Conservation (phyloP, 192 early-diverging fungal genomes). For the Obelidium mucronatum region DNA sequence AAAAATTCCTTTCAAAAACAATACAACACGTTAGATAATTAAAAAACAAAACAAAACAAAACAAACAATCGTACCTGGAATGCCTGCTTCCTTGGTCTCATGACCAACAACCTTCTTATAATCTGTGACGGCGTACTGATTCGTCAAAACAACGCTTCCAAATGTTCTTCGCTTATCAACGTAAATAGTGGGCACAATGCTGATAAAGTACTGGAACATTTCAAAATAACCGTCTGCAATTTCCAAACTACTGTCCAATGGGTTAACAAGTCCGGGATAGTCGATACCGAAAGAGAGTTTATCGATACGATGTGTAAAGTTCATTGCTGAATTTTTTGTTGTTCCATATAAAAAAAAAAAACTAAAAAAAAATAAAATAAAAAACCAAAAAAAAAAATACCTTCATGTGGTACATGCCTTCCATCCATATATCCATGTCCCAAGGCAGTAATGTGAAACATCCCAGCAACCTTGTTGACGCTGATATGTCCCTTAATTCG, state of each 20-base stretch:
- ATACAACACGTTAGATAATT: constrained; percentile 13
- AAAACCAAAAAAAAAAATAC: constrained; percentile 44
- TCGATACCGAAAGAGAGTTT: constrained; percentile 88
- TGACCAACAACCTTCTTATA: constrained; percentile 49
- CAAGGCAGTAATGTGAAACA: constrained; percentile 88
- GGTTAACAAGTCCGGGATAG: constrained; percentile 87
- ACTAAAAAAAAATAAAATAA: no score
- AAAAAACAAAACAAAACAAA: not conserved
- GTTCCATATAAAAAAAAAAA: no score
- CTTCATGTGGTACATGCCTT: constrained; percentile 68
- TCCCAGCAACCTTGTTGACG: constrained; percentile 84
- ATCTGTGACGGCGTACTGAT: constrained; percentile 95
- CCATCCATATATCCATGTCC: constrained; percentile 86
- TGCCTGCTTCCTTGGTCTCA: constrained; percentile 40
- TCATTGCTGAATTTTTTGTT: constrained; percentile 68
- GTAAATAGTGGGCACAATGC: constrained; percentile 84
- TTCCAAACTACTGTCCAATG: constrained; percentile 83
- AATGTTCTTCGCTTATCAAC: constrained; percentile 62
- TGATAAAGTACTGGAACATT: constrained; percentile 88
- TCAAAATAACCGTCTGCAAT: constrained; percentile 69
- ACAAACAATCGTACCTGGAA: constrained; percentile 49
- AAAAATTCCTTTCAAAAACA: constrained; percentile 69
- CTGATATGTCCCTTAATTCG: constrained; percentile 74
- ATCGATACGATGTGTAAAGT: constrained; percentile 94
- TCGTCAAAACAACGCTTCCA: constrained; percentile 73